Conservation (phyloP, 179 eudicot genomes). For the Spergularia azorica region DNA sequence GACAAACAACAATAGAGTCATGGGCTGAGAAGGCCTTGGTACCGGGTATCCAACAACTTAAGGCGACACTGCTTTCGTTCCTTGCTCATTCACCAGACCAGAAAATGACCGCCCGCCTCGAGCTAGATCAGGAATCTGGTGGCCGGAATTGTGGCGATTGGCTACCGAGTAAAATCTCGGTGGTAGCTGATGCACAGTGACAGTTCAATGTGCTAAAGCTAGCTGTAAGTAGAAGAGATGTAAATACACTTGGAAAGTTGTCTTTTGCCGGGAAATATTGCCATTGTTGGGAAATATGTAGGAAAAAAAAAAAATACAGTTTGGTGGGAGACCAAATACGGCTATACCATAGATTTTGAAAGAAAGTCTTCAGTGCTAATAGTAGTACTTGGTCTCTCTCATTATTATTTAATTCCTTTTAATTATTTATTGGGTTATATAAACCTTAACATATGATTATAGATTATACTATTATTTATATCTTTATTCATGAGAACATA, state of each 20-base stretch:
- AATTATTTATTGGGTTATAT: not conserved
- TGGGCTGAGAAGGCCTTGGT: conserved; percentile 59
- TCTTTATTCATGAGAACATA: conserved; percentile 19
- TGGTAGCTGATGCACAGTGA: conserved; percentile 32
- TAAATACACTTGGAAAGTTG: conserved; percentile 36
- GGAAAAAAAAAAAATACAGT: conserved; percentile 27
- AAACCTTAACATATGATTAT: conserved; percentile 11
- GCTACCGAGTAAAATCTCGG: conserved; percentile 61
- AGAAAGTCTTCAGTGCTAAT: conserved; percentile 5
- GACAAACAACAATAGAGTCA: conserved; percentile 55
- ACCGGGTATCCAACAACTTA: conserved; percentile 68
- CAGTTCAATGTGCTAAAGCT: conserved; percentile 8
- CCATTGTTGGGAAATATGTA: conserved; percentile 27
- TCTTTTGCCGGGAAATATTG: conserved; percentile 37
- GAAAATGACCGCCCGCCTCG: conserved; percentile 47
- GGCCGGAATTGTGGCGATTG: conserved; percentile 50
- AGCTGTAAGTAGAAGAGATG: conserved; percentile 36
- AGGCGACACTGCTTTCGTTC: conserved; percentile 29
- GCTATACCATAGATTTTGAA: conserved; percentile 25
- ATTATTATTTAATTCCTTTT: conserved; percentile 32
- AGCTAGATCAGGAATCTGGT: conserved; percentile 39
- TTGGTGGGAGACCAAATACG: conserved; percentile 33
- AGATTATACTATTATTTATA: not conserved
- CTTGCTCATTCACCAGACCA: conserved; percentile 24
- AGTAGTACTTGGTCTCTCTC: conserved; percentile 26